Base-by-base conservation (phyloP, 208 protist genomes). In the Leptomonas pyrrhocoris region DNA sequence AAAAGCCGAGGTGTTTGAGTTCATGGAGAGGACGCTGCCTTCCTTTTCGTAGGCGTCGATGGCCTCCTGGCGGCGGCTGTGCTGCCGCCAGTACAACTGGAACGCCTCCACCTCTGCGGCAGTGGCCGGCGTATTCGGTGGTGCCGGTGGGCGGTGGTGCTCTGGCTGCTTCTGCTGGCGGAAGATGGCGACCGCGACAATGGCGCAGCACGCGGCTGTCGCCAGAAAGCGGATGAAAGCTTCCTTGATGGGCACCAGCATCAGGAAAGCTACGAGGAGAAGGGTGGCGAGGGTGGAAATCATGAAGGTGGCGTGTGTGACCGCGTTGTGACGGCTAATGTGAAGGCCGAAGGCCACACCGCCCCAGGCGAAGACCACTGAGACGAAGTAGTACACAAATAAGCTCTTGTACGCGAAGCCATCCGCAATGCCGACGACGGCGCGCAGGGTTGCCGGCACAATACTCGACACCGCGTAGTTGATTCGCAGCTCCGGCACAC, bases 381-480 rank as follows among this genome's bases (percentile, higher is more conserved):
- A 67, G 43, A 68, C 60, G 21, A 74, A 34, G 63, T 80, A 80
- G 57, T 69, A 71, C 36, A 61, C 46, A 21, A 80, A 40, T 6
- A 74, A 43, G 28, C 19, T 43, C 0, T 5, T 74, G 40, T 59
- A 53, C 27, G 59, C 58, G 25, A 74, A 63, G 45, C 69, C 59
- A 49, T 73, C 55, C 4, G 27, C 27, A 55, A 77, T 66, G 66
- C 71, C 77, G 28, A 82, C 28, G 3, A 65, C 53, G 36, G 66
- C 63, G 54, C 66, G 53, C 53, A 72, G 45, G 11, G 55, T 55
- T 2, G 66, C 66, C 2, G 77, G 77, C 34, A 82, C 55, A 21
- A 78, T 63, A 36, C 56, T 78, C n/a, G 77, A 62, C 5, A 73
- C 71, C 11, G 70, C 66, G 71, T 78, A 78, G 66, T 82, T 77